Percentiles rank a stretch among this genome's conserved stretches.
Evolutionary conservation across 78 protist genomes (phyloP).

Genomic region (Parvularia atlantis): DNA sequence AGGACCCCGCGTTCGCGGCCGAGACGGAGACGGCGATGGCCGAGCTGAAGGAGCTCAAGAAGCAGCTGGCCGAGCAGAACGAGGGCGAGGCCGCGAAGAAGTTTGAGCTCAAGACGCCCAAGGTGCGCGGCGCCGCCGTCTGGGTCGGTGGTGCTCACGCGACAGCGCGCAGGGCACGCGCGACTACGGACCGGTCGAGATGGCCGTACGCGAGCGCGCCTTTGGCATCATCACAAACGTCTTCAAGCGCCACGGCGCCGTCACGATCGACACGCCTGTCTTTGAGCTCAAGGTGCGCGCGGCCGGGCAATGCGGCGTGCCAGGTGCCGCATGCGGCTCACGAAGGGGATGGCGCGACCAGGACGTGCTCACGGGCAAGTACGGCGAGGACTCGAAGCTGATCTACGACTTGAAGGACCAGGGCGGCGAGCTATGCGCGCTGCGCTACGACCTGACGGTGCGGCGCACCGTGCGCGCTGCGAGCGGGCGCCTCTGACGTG

Average conservation of each 20-base stretch:
- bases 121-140: conserved; percentile 5
- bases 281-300: conserved; percentile 75
- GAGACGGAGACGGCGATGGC: too few species aligned
- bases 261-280: conserved; percentile 88
- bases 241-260: conserved; percentile 92
- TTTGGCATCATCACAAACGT: conserved; percentile 36
- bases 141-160: neutral
- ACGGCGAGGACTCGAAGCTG: conserved; percentile 91
- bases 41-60: neutral
- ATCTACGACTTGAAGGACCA: conserved; percentile 86
- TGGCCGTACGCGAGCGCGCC: conserved; percentile 69
- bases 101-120: conserved; percentile 29
- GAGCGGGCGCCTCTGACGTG: neutral
- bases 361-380: conserved; percentile 84
- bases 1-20: too few species aligned
- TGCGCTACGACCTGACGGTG: conserved; percentile 89
- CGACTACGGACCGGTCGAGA: conserved; percentile 62
- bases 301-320: too few species aligned
- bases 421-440: conserved; percentile 78
- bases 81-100: neutral
- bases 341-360: too few species aligned
- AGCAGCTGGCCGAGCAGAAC: neutral
- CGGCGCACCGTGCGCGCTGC: too few species aligned
- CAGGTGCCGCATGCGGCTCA: too few species aligned
- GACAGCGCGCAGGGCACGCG: conserved; percentile 44